These are phyloP conservation scores for Colletotrichum phormii DNA, from an alignment of 2,329 filamentous ascomycete species.

Conservation along the genomic window DNA sequence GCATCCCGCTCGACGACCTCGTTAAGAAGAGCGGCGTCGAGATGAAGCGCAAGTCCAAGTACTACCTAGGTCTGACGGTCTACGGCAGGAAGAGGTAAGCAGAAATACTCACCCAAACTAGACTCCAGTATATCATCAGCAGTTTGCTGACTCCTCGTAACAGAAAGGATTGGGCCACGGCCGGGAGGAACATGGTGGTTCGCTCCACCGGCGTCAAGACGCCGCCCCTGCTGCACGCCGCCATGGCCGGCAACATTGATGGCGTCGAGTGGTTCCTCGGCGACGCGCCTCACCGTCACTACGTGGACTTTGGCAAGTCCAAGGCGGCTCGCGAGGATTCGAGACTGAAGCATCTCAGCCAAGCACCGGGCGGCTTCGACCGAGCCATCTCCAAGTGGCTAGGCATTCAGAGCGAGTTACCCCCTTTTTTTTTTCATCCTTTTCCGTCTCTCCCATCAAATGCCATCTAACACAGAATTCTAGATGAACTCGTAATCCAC, in stretches of 20 bases:
- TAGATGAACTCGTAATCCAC: slow-evolving; percentile 74
- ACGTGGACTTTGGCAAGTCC: slow-evolving; percentile 73
- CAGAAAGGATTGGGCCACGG: slow-evolving; percentile 77
- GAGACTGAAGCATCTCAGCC: slow-evolving; percentile 70
- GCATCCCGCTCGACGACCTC: slow-evolving; percentile 75
- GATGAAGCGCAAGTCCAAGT: slow-evolving; percentile 72
- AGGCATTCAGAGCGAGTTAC: slow-evolving; percentile 63
- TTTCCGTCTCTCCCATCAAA: too few relatives aligned
- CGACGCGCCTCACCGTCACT: slow-evolving; percentile 74
- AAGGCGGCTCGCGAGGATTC: slow-evolving; percentile 70
- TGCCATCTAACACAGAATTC: slow-evolving; percentile 38
- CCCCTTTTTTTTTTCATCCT: slow-evolving; percentile 4
- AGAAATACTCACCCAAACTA: background rate
- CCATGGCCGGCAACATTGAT: slow-evolving; percentile 68
- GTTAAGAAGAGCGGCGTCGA: slow-evolving; percentile 74
- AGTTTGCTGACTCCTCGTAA: slow-evolving; percentile 33
- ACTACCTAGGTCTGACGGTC: slow-evolving; percentile 82
- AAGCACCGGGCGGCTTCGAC: slow-evolving; percentile 72
- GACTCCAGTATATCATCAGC: background rate
- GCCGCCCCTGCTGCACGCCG: slow-evolving; percentile 72
- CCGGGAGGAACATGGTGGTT: slow-evolving; percentile 61
- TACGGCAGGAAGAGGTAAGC: slow-evolving; percentile 74
- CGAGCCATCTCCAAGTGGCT: slow-evolving; percentile 73
- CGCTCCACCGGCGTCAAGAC: slow-evolving; percentile 54
- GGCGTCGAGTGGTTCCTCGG: slow-evolving; percentile 82